Evolutionary conservation across 345 rosid genomes (phyloP).

Genomic region (Brassica carinata): DNA sequence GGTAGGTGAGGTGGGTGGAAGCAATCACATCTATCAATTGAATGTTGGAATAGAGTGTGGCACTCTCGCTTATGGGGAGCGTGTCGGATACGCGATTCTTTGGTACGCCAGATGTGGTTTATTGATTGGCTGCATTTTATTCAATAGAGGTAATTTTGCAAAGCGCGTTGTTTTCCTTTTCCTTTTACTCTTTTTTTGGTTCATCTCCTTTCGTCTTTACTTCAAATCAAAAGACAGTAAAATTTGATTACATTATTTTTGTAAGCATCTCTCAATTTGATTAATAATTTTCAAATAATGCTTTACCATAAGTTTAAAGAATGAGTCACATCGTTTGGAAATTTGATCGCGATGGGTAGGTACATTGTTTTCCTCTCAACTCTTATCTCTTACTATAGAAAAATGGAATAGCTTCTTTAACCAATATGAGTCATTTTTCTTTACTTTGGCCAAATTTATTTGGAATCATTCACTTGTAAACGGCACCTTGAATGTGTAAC

Average conservation of each 20-base stretch:
- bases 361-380: neutral
- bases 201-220: neutral
- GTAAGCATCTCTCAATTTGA: neutral
- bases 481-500: neutral
- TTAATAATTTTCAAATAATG: neutral
- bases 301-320: neutral
- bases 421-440: neutral
- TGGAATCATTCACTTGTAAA: slow-evolving; percentile 25
- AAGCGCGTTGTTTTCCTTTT: slow-evolving; percentile 19
- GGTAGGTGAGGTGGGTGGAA: slow-evolving; percentile 32
- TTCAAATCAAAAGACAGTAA: neutral
- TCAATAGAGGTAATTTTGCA: slow-evolving; percentile 40
- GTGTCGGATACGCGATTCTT: slow-evolving; percentile 19
- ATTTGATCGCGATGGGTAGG: slow-evolving; percentile 3
- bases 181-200: neutral
- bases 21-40: slow-evolving; percentile 29
- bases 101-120: neutral
- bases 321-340: slow-evolving; percentile 17
- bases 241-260: slow-evolving; percentile 2
- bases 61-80: slow-evolving; percentile 33
- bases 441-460: neutral
- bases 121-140: slow-evolving; percentile 24
- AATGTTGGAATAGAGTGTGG: slow-evolving; percentile 18
- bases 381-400: neutral
- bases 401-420: neutral